A percentile compares a stretch with the other conserved stretches of the same genome.
Evolutionary conservation across 2,329 filamentous ascomycete genomes (phyloP).

Genomic region (Onygenales sp.): DNA sequence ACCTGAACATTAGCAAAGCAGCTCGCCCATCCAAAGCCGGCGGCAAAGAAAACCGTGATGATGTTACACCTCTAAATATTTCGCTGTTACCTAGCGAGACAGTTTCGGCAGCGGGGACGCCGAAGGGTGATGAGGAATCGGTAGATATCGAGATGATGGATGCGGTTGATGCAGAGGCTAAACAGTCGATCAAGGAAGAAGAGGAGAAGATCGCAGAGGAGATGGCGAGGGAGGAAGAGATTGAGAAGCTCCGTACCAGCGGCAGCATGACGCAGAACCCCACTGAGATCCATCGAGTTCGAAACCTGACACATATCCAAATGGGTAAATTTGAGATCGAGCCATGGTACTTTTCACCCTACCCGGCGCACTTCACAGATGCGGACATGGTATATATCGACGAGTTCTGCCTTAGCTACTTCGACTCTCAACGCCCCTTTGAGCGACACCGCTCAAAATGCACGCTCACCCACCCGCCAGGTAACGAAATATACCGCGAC

Average conservation of each 20-base stretch:
- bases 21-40: conserved; percentile 46
- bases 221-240: conserved; percentile 71
- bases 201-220: conserved; percentile 27
- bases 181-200: conserved; percentile 22
- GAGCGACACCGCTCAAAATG: conserved; percentile 82
- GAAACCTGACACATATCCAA: conserved; percentile 87
- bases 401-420: conserved; percentile 93
- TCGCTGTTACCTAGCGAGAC: conserved; percentile 25
- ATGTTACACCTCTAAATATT: conserved; percentile 24
- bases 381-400: conserved; percentile 91
- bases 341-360: conserved; percentile 98
- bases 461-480: conserved; percentile 80
- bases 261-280: conserved; percentile 99
- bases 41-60: conserved; percentile 51
- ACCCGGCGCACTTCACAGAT: conserved; percentile 79
- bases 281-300: conserved; percentile 88
- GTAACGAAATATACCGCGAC: conserved; percentile 95
- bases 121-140: conserved; percentile 23
- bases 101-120: conserved; percentile 30
- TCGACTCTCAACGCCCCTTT: conserved; percentile 73
- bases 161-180: conserved; percentile 20
- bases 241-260: conserved; percentile 86
- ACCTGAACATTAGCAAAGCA: conserved; percentile 35
- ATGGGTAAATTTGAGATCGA: conserved; percentile 89
- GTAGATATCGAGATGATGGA: conserved; percentile 38